Base-by-base conservation (phyloP, 768 basidiomycete species). In the Dioszegia aurantiaca region DNA sequence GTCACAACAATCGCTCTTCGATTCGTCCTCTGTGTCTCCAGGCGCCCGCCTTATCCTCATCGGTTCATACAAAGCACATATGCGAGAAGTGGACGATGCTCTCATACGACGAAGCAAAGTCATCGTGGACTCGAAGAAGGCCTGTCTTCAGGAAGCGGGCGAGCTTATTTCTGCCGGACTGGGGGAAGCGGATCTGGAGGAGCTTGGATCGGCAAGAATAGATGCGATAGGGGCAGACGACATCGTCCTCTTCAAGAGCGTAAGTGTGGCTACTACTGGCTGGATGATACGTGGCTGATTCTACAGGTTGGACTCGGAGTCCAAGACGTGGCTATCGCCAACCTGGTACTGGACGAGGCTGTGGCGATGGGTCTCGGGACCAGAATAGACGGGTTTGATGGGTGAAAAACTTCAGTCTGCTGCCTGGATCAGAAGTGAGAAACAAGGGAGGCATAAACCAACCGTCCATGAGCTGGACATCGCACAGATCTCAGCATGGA, bases 251-350 rank as follows among this genome's bases (percentile, higher is more conserved):
- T 92, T 90, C 82, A 93, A 92, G 77, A 88, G 87, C 0, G 91
- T 93, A 4, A 67, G 74, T 63, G 2, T 1, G 30, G 11, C 19
- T 14, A 11, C 2, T 4, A 14, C 12, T 21, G 37, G 12, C 16
- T 28, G 31, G 19, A 24, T 21, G 5, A n/a, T 23, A 26, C 44
- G 8, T 11, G 30, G 44, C 52, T 63, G 59, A 55, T 53, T 2
- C 19, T 36, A 12, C 41, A 74, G 71, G 75, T 77, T 43, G 90
- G 91, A 1, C 76, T 91, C 5, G 89, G 87, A 0, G 76, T 89
- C n/a, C 90, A 93, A 67, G 91, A 94, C 63, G 87, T 89, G 4
- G 87, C 86, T 0, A 88, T 93, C 58, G 85, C 89, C 10, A 80
- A 77, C 55, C 82, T 86, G 2, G 83, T 90, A 1, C 81, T 90